phyloP scores from a whole-genome alignment of 768 basidiomycete species.

The Hortiboletus flavorubellus region DNA sequence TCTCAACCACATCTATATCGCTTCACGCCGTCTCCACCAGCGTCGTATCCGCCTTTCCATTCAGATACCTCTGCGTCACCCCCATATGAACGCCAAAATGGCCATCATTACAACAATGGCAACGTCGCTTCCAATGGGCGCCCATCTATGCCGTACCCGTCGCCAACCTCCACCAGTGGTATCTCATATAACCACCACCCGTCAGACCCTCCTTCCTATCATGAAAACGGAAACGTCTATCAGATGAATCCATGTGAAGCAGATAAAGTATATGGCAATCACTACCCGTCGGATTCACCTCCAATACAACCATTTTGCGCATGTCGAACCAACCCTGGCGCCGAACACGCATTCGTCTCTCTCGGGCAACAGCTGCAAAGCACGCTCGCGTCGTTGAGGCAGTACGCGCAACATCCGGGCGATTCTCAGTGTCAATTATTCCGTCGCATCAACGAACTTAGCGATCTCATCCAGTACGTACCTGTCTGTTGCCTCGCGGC shows the following conservation, averaged over 20 bases:
- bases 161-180: constrained; percentile 33
- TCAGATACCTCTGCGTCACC: constrained; percentile 39
- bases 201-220: constrained; percentile 31
- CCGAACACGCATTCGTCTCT: constrained; percentile 55
- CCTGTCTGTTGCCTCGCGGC: constrained; percentile 30
- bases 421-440: constrained; percentile 53
- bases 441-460: constrained; percentile 58
- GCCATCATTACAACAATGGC: constrained; percentile 32
- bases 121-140: constrained; percentile 28
- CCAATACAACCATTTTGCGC: constrained; percentile 46
- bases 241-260: constrained; percentile 34
- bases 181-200: constrained; percentile 34
- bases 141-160: constrained; percentile 32
- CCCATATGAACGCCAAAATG: constrained; percentile 33
- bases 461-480: constrained; percentile 64
- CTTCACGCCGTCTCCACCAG: constrained; percentile 61
- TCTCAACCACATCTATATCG: constrained; percentile 58
- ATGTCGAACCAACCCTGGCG: constrained; percentile 61
- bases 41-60: constrained; percentile 53
- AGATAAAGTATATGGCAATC: constrained; percentile 33
- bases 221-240: constrained; percentile 36
- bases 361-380: constrained; percentile 63
- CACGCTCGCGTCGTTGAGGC: constrained; percentile 54
- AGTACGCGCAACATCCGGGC: constrained; percentile 56
- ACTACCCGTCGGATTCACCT: constrained; percentile 31